Conservation (phyloP, 2,329 filamentous ascomycete genomes). For the Orbilia brochopaga region DNA sequence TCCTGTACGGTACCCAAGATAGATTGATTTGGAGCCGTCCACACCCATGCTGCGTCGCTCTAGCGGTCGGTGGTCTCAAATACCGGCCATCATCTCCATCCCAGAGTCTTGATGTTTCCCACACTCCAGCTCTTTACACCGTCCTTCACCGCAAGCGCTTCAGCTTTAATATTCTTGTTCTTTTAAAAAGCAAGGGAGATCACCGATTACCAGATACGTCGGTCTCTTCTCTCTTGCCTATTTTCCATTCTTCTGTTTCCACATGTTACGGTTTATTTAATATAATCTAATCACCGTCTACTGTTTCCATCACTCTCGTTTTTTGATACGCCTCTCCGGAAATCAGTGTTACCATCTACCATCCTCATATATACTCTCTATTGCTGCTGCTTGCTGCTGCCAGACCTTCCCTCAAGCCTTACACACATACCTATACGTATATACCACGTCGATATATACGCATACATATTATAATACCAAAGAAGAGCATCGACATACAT, state of each 20-base stretch:
- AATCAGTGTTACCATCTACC: conserved; percentile 18
- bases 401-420: conserved; percentile 36
- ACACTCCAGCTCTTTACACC: conserved; percentile 46
- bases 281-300: conserved; percentile 48
- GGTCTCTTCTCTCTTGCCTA: conserved; percentile 44
- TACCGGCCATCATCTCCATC: conserved; percentile 51
- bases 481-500: conserved; percentile 9
- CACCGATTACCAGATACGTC: conserved; percentile 44
- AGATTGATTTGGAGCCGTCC: conserved; percentile 40
- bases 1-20: conserved; percentile 40
- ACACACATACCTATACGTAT: conserved; percentile 3
- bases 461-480: conserved; percentile 3
- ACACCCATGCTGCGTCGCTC: conserved; percentile 40
- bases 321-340: conserved; percentile 39
- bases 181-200: conserved; percentile 49
- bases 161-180: conserved; percentile 33
- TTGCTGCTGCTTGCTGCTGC: conserved; percentile 24
- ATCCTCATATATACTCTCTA: not conserved
- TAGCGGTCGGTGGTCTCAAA: conserved; percentile 50
- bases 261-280: conserved; percentile 49
- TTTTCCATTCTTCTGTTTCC: conserved; percentile 34
- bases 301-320: conserved; percentile 52
- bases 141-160: conserved; percentile 46
- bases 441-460: conserved; percentile 34
- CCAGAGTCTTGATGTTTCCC: conserved; percentile 40